These are phyloP conservation scores for Groenewaldozyma sp. DNA, from an alignment of 1,139 yeast species.

Conservation along the genomic window DNA sequence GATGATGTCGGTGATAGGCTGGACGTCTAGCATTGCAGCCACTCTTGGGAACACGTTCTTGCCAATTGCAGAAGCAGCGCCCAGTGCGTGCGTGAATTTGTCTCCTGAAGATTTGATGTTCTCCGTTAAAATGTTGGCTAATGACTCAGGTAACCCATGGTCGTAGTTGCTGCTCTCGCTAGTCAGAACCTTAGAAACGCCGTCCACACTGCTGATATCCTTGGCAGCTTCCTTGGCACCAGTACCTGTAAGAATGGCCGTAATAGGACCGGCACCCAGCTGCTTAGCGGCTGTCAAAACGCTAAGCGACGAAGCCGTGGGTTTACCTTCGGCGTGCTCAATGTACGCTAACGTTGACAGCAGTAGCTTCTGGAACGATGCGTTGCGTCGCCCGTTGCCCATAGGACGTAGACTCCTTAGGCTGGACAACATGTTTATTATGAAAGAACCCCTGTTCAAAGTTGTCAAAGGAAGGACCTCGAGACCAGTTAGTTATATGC, in stretches of 20 bases:
- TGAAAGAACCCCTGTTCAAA: too few species aligned
- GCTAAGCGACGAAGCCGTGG: slow-evolving; percentile 56
- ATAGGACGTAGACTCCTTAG: neutral
- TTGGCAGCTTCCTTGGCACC: slow-evolving; percentile 29
- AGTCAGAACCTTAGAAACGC: slow-evolving; percentile 32
- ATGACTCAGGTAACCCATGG: slow-evolving; percentile 31
- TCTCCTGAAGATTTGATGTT: slow-evolving; percentile 31
- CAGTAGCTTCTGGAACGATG: slow-evolving; percentile 10
- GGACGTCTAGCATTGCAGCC: slow-evolving; percentile 76
- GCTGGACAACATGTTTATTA: too few species aligned
- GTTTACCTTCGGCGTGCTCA: slow-evolving; percentile 47
- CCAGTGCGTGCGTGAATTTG: slow-evolving; percentile 57
- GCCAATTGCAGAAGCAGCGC: slow-evolving; percentile 80
- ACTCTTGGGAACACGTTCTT: slow-evolving; percentile 80
- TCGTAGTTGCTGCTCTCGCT: slow-evolving; percentile 33
- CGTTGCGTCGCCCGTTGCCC: neutral
- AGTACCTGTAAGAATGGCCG: slow-evolving; percentile 35
- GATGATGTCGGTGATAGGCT: slow-evolving; percentile 77
- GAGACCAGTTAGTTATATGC: too few species aligned
- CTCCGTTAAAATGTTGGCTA: slow-evolving; percentile 34
- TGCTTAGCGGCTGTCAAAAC: slow-evolving; percentile 35
- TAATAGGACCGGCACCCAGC: slow-evolving; percentile 30
- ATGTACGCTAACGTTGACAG: slow-evolving; percentile 66
- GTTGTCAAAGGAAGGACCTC: too few species aligned
- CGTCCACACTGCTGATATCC: slow-evolving; percentile 28